Base-by-base conservation (phyloP, 2,329 filamentous ascomycete genomes). In the Coniella lustricola region DNA sequence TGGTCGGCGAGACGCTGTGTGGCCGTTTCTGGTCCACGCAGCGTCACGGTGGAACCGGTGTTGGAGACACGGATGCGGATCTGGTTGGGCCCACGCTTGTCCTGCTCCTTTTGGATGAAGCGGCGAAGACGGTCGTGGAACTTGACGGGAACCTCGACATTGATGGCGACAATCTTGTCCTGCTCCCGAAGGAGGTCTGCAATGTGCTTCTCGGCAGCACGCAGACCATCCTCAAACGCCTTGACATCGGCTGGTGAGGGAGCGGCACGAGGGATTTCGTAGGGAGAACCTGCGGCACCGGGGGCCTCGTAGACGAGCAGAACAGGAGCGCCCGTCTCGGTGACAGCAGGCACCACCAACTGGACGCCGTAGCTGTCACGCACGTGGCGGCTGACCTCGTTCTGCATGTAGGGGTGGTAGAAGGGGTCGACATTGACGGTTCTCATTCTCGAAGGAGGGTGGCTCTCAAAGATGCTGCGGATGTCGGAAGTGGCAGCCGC, bases 401-500 rank as follows among this genome's bases (percentile, higher is more conserved):
- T 79, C 49, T 77, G 77, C 41, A 91, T 70, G 61, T 88, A 84
- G 48, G 81, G 74, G 62, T 91, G 82, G 71, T 86, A 91, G 69
- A 93, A 90, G 2, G 85, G 79, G 57, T 93, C 85, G 21, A 93
- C 77, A 14, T 79, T 65, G 12, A 90, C 64, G 10, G 80, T 76
- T 18, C 75, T 72, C 64, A 93, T 78, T 54, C 86, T 79, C 33
- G 82, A 76, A 3, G 87, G 87, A 36, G 87, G 87, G 61, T 90
- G 85, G 42, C 80, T 79, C 52, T 79, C 79, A 57, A 91, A 79
- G 50, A 93, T 78, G 58, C 79, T 80, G 62, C 81, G 83, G 60
- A 93, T 83, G 58, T 90, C 86, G 7, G 79, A 79, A 59, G 86
- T 84, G 7, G 85, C 86, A 58, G 83, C 82, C 62, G 87, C 81